A percentile compares a stretch with the other conserved stretches of the same genome.
Evolutionary conservation across 805 yeast genomes (phyloP).

Genomic region (Wickerhamomyces bisporus): DNA sequence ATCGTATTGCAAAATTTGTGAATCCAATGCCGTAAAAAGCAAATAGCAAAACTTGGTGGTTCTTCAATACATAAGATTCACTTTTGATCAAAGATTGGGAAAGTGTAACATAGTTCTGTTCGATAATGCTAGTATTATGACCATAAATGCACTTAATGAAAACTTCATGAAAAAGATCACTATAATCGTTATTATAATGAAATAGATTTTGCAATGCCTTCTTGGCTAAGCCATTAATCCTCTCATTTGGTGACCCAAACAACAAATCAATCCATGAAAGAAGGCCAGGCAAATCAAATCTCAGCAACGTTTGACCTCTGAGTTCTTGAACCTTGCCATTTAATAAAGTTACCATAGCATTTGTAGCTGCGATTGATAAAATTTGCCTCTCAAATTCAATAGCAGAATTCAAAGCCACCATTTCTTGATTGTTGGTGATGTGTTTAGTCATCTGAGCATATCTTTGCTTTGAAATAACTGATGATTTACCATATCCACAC

Average conservation of each 20-base stretch:
- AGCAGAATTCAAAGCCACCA: conserved; percentile 57
- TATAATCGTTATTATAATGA: conserved; percentile 49
- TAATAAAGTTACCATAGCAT: conserved; percentile 80
- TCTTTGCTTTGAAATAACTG: conserved; percentile 56
- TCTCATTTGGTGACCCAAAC: conserved; percentile 52
- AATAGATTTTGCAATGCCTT: conserved; percentile 68
- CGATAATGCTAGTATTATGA: conserved; percentile 47
- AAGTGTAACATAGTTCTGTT: conserved; percentile 66
- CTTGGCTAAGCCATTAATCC: conserved; percentile 57
- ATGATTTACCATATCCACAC: conserved; percentile 84
- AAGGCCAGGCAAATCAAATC: conserved; percentile 66
- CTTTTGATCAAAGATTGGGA: conserved; percentile 57
- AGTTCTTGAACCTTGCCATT: conserved; percentile 61
- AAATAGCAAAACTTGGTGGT: conserved; percentile 66
- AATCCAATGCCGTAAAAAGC: conserved; percentile 78
- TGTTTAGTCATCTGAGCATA: conserved; percentile 51
- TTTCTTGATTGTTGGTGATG: conserved; percentile 30
- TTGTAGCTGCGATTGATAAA: conserved; percentile 64
- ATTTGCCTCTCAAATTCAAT: conserved; percentile 75
- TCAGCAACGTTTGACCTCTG: conserved; percentile 46
- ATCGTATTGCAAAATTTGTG: conserved; percentile 60
- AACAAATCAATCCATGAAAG: conserved; percentile 80
- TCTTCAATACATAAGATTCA: conserved; percentile 42
- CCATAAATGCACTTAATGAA: conserved; percentile 67
- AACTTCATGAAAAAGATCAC: conserved; percentile 50